These are phyloP conservation scores for Pichia sp. DNA, from an alignment of 1,139 yeast species.

Conservation along the genomic window DNA sequence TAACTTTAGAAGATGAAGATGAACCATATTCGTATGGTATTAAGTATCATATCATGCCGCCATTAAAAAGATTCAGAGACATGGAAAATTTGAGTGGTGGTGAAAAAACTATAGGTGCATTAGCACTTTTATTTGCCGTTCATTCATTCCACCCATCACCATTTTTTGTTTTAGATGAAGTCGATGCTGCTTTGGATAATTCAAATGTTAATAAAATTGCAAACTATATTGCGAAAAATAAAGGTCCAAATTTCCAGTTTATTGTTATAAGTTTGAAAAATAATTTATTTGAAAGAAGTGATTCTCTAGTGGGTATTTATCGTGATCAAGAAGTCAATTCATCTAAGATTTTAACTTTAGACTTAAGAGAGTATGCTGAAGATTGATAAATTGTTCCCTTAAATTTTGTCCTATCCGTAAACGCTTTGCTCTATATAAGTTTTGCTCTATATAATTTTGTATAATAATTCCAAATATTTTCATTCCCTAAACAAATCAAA, in stretches of 20 bases:
- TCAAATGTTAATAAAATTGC: constrained; percentile 84
- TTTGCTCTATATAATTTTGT: too few species aligned
- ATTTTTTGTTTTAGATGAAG: constrained; percentile 91
- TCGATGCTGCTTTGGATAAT: constrained; percentile 94
- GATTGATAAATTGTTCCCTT: background rate
- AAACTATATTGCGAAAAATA: constrained; percentile 68
- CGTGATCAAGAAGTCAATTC: constrained; percentile 75
- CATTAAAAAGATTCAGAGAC: constrained; percentile 86
- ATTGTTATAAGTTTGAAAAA: constrained; percentile 91
- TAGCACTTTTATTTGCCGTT: constrained; percentile 84
- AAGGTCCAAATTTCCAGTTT: constrained; percentile 79
- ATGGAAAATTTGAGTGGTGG: constrained; percentile 96
- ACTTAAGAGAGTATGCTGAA: constrained; percentile 54
- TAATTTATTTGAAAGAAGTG: constrained; percentile 75
- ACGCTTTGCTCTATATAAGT: too few species aligned
- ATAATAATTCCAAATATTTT: too few species aligned
- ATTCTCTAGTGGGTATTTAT: constrained; percentile 88
- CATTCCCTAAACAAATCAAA: too few species aligned
- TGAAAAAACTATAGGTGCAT: constrained; percentile 93
- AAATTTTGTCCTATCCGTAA: background rate
- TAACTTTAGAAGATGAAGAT: constrained; percentile 82
- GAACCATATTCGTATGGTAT: constrained; percentile 83
- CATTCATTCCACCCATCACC: constrained; percentile 94
- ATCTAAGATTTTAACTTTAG: constrained; percentile 71
- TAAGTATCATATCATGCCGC: constrained; percentile 94